Conservation (phyloP, 2,329 filamentous ascomycete species). For the Alternaria consortialis region DNA sequence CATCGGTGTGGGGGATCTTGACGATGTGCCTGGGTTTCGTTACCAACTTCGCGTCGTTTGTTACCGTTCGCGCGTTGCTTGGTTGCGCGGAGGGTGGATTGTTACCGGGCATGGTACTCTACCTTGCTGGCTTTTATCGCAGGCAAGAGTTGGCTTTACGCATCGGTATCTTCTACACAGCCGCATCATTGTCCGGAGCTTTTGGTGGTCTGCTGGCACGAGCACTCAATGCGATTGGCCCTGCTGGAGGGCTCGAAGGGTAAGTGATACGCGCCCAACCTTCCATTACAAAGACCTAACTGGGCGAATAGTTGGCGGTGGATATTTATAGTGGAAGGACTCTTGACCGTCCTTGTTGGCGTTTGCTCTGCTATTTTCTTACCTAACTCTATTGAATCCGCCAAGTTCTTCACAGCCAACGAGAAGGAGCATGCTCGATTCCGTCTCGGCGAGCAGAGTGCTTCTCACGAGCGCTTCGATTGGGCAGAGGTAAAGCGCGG, state of each 20-base stretch:
- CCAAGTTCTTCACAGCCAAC: slow-evolving; percentile 62
- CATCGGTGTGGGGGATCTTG: slow-evolving; percentile 66
- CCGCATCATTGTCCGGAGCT: slow-evolving; percentile 70
- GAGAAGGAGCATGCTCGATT: slow-evolving; percentile 62
- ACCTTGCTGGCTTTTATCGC: slow-evolving; percentile 70
- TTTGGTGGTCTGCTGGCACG: slow-evolving; percentile 71
- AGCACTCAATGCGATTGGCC: slow-evolving; percentile 68
- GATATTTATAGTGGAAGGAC: slow-evolving; percentile 70
- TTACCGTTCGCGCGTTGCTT: slow-evolving; percentile 68
- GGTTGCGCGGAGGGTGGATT: slow-evolving; percentile 72
- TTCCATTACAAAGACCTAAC: too few species aligned
- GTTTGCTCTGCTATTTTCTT: slow-evolving; percentile 62
- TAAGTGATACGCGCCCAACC: background rate
- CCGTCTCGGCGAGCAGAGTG: slow-evolving; percentile 54
- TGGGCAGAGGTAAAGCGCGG: slow-evolving; percentile 72
- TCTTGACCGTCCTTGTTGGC: slow-evolving; percentile 63
- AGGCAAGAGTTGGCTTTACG: slow-evolving; percentile 68
- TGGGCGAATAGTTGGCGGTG: slow-evolving; percentile 61
- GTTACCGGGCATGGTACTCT: slow-evolving; percentile 72
- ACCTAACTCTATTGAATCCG: slow-evolving; percentile 64
- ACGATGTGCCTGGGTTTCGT: slow-evolving; percentile 67
- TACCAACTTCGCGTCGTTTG: slow-evolving; percentile 64
- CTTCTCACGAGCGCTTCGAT: slow-evolving; percentile 58
- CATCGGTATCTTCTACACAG: slow-evolving; percentile 74
- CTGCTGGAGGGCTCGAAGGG: slow-evolving; percentile 61